Conservation (phyloP, 73 alveolate species). For the Tetrahymena thermophila region DNA sequence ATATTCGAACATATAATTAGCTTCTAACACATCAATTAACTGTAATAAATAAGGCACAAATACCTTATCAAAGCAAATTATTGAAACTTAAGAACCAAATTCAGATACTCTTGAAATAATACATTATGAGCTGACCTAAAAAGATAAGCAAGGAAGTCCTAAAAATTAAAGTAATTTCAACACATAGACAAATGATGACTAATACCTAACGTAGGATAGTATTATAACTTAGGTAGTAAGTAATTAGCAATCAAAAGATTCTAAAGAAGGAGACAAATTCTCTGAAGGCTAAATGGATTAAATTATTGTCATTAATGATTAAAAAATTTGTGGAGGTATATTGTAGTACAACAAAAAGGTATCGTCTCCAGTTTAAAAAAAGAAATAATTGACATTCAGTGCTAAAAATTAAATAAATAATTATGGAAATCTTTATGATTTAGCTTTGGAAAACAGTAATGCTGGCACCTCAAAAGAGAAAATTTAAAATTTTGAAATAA, state of each 20-base stretch:
- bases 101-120: neutral
- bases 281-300: neutral
- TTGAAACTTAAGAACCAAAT: neutral
- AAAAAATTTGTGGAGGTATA: neutral
- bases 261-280: neutral
- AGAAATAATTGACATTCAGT: neutral
- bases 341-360: neutral
- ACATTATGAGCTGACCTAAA: neutral
- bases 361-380: neutral
- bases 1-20: neutral
- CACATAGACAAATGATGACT: neutral
- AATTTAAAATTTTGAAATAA: neutral
- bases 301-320: neutral
- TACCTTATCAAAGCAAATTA: neutral
- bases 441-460: neutral
- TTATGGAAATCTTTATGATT: neutral
- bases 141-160: neutral
- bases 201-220: neutral
- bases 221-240: neutral
- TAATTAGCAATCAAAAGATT: neutral
- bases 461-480: neutral
- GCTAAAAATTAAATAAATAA: neutral
- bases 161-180: neutral
- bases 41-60: neutral
- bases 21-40: neutral